Evolutionary conservation across 768 basidiomycete genomes (phyloP).

Genomic region (Pluteus cervinus): DNA sequence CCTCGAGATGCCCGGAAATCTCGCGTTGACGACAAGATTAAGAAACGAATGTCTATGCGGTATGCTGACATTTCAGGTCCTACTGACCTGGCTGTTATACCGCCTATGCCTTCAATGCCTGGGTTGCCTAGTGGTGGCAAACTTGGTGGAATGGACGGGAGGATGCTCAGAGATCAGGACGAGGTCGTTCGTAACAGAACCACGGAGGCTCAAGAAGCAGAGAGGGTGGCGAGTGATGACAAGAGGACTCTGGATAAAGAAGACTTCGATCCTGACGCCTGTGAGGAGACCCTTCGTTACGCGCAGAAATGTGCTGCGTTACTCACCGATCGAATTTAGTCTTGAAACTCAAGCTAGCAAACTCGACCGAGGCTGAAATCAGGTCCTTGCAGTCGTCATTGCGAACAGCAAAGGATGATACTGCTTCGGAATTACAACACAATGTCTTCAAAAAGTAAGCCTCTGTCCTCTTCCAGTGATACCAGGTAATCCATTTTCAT

Average conservation of each 20-base stretch:
- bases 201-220: conserved; percentile 30
- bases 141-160: conserved; percentile 10
- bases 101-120: conserved; percentile 44
- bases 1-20: conserved; percentile 45
- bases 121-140: conserved; percentile 37
- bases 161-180: conserved; percentile 31
- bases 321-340: conserved; percentile 29
- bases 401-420: conserved; percentile 62
- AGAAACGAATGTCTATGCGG: conserved; percentile 93
- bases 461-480: not conserved
- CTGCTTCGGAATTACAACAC: conserved; percentile 75
- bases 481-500: not conserved
- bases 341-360: conserved; percentile 82
- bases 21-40: conserved; percentile 83
- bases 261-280: conserved; percentile 83
- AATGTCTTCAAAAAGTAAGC: conserved; percentile 92
- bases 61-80: conserved; percentile 84
- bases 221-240: conserved; percentile 46
- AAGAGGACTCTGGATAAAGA: conserved; percentile 66
- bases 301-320: not conserved
- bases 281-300: conserved; percentile 37
- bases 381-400: conserved; percentile 73
- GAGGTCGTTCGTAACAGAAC: conserved; percentile 40
- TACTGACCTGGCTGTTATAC: conserved; percentile 43
- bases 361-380: conserved; percentile 80